Conservation (phyloP, 1,284 basidiomycete genomes). For the Microbotryum violaceum region DNA sequence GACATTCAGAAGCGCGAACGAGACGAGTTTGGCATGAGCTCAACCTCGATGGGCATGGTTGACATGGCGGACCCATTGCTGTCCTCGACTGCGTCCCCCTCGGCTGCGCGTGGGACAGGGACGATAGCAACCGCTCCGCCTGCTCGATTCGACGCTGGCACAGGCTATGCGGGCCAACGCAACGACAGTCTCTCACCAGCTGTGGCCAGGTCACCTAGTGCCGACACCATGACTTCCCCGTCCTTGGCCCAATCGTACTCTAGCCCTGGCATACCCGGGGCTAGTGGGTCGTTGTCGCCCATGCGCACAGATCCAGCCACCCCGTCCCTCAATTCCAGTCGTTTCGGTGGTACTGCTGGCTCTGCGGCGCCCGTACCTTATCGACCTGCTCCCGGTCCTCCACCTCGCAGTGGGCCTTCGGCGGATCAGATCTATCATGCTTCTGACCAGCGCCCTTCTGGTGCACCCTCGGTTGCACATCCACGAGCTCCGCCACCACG, state of each 20-base stretch:
- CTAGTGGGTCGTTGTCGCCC: neutral
- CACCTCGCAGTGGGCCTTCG: neutral
- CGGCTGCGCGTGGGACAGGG: neutral
- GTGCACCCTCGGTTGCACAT: neutral
- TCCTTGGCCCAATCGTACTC: neutral
- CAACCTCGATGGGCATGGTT: slow-evolving; percentile 23
- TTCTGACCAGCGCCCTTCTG: neutral
- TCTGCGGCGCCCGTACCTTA: neutral
- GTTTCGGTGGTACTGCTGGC: too few species aligned
- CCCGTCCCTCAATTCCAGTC: neutral
- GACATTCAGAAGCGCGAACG: slow-evolving; percentile 87
- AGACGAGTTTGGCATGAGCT: slow-evolving; percentile 50
- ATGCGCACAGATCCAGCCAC: neutral
- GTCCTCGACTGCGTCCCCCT: neutral
- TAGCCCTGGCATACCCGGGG: too few species aligned
- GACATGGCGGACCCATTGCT: slow-evolving; percentile 9
- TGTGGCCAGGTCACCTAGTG: neutral
- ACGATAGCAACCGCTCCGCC: neutral
- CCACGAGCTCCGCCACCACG: neutral
- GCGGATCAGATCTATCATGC: neutral
- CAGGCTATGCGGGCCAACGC: slow-evolving; percentile 63
- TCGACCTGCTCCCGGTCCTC: neutral
- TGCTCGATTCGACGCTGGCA: slow-evolving; percentile 66
- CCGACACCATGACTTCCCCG: neutral
- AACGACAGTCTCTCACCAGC: slow-evolving; percentile 1